Evolutionary conservation across 1,284 basidiomycete genomes (phyloP), one percentile per base, ranked within the genome.

Genomic region (Pyrrhoderma noxium): DNA sequence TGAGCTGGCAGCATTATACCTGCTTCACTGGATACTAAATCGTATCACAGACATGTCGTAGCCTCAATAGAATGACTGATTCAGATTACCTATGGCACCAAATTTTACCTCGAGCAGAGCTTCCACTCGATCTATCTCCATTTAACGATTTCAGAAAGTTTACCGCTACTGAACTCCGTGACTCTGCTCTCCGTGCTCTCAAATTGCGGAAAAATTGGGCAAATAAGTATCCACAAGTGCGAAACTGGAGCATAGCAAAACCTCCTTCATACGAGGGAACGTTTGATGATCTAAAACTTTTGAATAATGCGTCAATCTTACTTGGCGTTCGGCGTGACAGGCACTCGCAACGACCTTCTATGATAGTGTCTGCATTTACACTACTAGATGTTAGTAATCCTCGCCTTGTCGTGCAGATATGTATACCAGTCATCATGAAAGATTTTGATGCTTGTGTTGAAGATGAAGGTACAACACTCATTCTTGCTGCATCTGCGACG

Each of bases 11-110:
- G 7, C 27, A 23, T 2, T 16, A 14, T 22, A 22, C 27, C 23
- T 31, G n/a, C 23, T 16, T 16, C 42, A 38, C n/a, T 22, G 21
- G 7, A n/a, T 40, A 40, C n/a, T 18, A n/a, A 9, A 39, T 31
- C 21, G 7, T 18, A 31, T 43, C 3, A 11, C 8, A 56, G 54
- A 56, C 54, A 13, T 56, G 54, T 43, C 50, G 54, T 13, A 48
- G 23, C 13, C 31, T 56, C 19, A 43, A 56, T 42, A 41, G 40
- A 23, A 23, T 36, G 16, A 46, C 47, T 19, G 51, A 56, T 19
- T 49, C 50, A 18, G 54, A 56, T 42, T 56, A 56, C 39, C 47
- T 56, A n/a, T 56, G 54, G 54, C 54, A 52, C 22, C 50, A 52
- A 34, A 18, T 56, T 14, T 39, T 52, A 39, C 54, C 54, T 11